Conservation (phyloP, 345 rosid species). For the Linum tenue region DNA sequence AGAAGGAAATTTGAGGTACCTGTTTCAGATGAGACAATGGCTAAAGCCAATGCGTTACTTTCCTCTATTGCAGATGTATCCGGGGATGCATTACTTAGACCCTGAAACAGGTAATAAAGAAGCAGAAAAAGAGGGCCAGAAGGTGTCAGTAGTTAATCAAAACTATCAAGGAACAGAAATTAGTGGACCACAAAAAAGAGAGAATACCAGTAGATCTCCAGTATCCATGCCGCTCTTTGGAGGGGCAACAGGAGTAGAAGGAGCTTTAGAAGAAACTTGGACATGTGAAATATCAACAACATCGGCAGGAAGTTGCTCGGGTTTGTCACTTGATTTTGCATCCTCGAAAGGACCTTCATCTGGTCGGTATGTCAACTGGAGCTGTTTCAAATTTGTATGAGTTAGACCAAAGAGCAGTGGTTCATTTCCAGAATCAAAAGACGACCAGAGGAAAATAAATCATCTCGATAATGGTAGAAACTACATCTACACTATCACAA, state of each 20-base stretch:
- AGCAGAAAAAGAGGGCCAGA: background rate
- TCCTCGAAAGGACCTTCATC: slow-evolving; percentile 69
- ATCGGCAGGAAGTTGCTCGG: slow-evolving; percentile 47
- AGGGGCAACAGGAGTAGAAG: slow-evolving; percentile 40
- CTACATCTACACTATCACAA: too few species aligned
- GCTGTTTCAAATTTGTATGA: slow-evolving; percentile 30
- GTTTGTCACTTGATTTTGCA: slow-evolving; percentile 40
- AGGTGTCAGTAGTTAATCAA: background rate
- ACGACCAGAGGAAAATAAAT: too few species aligned
- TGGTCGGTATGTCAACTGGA: slow-evolving; percentile 64
- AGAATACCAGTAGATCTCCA: slow-evolving; percentile 73
- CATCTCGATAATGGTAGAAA: too few species aligned
- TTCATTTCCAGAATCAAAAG: too few species aligned
- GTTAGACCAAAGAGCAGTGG: background rate
- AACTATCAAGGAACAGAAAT: slow-evolving; percentile 2
- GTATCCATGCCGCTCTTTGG: slow-evolving; percentile 51
- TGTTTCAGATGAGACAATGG: slow-evolving; percentile 65
- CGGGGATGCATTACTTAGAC: slow-evolving; percentile 39
- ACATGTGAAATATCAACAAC: slow-evolving; percentile 31
- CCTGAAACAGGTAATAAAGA: slow-evolving; percentile 35
- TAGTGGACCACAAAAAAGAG: background rate
- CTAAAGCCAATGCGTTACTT: slow-evolving; percentile 85
- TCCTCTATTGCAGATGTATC: slow-evolving; percentile 74
- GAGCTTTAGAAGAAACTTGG: slow-evolving; percentile 24
- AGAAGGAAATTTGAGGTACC: slow-evolving; percentile 22